Conservation (phyloP, 768 basidiomycete genomes). For the Boletellus ananas region DNA sequence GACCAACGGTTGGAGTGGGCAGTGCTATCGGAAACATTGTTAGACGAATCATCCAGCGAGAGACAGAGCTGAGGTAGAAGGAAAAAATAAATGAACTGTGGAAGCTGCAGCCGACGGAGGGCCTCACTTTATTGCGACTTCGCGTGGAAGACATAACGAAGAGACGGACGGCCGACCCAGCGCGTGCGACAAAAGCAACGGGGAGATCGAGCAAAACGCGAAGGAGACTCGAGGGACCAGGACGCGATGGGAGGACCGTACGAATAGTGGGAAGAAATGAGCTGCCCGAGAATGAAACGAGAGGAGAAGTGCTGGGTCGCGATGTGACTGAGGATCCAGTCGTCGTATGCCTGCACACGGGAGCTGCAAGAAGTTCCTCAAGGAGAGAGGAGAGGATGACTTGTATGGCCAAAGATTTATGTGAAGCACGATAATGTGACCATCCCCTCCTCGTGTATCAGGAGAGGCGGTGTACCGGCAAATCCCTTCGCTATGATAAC, state of each 20-base stretch:
- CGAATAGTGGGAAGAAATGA: background rate
- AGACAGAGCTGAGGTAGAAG: slow-evolving; percentile 17
- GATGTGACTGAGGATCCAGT: slow-evolving; percentile 10
- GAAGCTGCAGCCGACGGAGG: background rate
- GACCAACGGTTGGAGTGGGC: slow-evolving; percentile 46
- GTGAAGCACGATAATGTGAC: slow-evolving; percentile 11
- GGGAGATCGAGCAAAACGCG: background rate
- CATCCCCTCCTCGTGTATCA: slow-evolving; percentile 21
- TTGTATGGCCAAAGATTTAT: slow-evolving; percentile 21
- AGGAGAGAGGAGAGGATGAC: slow-evolving; percentile 4
- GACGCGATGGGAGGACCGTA: background rate
- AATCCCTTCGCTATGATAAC: slow-evolving; percentile 21
- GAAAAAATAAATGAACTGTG: background rate
- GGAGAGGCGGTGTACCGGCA: slow-evolving; percentile 25
- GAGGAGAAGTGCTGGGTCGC: background rate
- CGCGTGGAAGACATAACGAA: slow-evolving; percentile 14
- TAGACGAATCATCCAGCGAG: slow-evolving; percentile 19
- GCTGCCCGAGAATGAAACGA: background rate
- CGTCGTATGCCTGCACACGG: slow-evolving; percentile 24
- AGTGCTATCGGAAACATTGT: slow-evolving; percentile 8
- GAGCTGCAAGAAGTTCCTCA: slow-evolving; percentile 9
- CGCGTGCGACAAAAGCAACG: background rate
- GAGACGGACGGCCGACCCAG: background rate
- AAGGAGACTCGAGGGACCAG: background rate
- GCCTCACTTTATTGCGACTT: slow-evolving; percentile 24